A percentile compares a stretch with the other conserved stretches of the same genome.
Conservation (phyloP, 2,329 filamentous ascomycete species). For the Penicillium sp. region DNA sequence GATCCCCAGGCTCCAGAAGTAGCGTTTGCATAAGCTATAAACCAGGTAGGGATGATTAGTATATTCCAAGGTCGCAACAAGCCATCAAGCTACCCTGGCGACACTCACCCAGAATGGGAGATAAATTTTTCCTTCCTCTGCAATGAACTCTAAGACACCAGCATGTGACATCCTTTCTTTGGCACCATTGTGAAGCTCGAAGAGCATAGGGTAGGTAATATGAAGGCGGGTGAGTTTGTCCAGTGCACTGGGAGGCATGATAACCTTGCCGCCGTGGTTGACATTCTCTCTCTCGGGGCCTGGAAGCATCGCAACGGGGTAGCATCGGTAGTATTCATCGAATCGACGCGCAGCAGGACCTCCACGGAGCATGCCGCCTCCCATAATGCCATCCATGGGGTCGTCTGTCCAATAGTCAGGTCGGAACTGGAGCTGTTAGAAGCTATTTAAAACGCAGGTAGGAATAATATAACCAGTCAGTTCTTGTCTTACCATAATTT, state of each 20-base stretch:
- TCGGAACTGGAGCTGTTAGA: conserved; percentile 40
- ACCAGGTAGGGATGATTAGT: not conserved
- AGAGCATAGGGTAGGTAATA: conserved; percentile 95
- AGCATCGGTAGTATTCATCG: conserved; percentile 98
- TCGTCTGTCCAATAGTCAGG: conserved; percentile 55
- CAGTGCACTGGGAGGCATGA: conserved; percentile 91
- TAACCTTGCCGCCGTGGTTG: conserved; percentile 96
- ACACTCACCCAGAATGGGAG: conserved; percentile 82
- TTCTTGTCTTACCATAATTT: conserved; percentile 26
- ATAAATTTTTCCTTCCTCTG: conserved; percentile 95
- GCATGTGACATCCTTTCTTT: conserved; percentile 81
- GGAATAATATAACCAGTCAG: not conserved
- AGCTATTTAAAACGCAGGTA: not conserved
- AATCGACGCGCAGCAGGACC: conserved; percentile 68
- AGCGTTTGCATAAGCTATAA: conserved; percentile 89
- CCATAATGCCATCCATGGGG: conserved; percentile 54
- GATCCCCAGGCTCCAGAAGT: conserved; percentile 83
- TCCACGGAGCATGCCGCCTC: conserved; percentile 54
- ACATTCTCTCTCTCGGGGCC: conserved; percentile 84
- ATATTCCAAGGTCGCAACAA: not conserved
- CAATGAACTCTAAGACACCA: conserved; percentile 95
- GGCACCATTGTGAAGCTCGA: conserved; percentile 90
- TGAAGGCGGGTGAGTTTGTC: conserved; percentile 96
- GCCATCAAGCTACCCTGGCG: not conserved
- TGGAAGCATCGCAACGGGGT: conserved; percentile 90